These are phyloP conservation scores for Aspergillus steynii DNA, from an alignment of 495 filamentous ascomycete genomes.

Conservation along the genomic window DNA sequence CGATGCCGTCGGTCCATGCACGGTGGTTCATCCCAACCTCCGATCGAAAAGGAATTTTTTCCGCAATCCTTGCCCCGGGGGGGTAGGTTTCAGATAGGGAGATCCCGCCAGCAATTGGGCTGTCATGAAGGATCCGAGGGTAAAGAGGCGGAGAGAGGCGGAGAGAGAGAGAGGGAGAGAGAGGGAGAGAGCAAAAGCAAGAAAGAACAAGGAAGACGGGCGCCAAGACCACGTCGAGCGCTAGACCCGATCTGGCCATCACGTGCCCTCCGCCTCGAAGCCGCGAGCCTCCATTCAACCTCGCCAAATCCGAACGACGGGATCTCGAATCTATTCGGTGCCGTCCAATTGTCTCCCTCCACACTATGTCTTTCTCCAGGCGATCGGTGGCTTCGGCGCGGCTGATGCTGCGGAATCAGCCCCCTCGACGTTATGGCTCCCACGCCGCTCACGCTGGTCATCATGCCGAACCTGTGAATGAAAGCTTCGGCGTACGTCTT, in stretches of 20 bases:
- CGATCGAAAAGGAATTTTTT: background rate
- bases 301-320: constrained; percentile 19
- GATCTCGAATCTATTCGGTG: constrained; percentile 33
- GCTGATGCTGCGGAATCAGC: constrained; percentile 46
- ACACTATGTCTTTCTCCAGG: constrained; percentile 49
- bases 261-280: constrained; percentile 21
- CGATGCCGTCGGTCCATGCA: constrained; percentile 11
- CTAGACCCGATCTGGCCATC: constrained; percentile 17
- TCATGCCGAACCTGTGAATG: constrained; percentile 57
- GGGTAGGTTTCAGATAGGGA: background rate
- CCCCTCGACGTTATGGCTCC: constrained; percentile 46
- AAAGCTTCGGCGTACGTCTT: constrained; percentile 63
- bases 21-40: background rate
- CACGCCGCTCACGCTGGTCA: constrained; percentile 34
- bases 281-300: constrained; percentile 15
- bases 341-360: constrained; percentile 32
- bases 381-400: constrained; percentile 43
- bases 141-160: background rate
- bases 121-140: background rate
- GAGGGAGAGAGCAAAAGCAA: background rate
- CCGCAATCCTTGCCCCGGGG: background rate
- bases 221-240: constrained; percentile 11
- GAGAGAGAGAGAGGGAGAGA: background rate
- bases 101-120: constrained; percentile 5
- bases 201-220: background rate